These are phyloP conservation scores for Boletus pseudopeckii DNA, from an alignment of 768 basidiomycete species.

Conservation along the genomic window DNA sequence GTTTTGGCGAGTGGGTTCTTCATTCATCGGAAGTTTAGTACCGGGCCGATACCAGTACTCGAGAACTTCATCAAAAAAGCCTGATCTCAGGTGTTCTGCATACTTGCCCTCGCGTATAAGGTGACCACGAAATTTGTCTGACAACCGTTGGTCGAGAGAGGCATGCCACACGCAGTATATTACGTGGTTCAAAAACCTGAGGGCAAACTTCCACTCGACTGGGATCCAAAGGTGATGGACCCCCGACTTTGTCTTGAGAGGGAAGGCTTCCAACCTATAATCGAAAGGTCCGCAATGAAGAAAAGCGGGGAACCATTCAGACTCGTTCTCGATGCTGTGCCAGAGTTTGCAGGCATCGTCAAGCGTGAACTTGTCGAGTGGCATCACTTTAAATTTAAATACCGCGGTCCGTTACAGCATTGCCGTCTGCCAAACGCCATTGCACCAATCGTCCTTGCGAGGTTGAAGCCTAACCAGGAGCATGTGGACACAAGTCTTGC, in stretches of 20 bases:
- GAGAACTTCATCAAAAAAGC: neutral
- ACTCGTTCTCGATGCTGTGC: neutral
- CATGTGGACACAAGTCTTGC: constrained; percentile 1
- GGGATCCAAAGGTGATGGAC: neutral
- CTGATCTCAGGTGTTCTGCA: neutral
- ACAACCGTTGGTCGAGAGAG: neutral
- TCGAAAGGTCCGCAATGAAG: neutral
- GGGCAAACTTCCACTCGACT: neutral
- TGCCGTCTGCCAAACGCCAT: too few species aligned
- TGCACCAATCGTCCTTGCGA: too few species aligned
- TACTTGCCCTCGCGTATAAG: neutral
- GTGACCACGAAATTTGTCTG: neutral
- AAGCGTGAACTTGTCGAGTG: too few species aligned
- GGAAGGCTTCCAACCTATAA: neutral
- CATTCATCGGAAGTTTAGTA: neutral
- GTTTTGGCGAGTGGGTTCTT: neutral
- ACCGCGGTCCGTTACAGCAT: too few species aligned
- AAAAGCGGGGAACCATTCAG: neutral
- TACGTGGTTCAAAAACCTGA: neutral
- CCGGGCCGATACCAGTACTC: neutral
- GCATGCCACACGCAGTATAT: neutral
- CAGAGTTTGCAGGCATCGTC: neutral
- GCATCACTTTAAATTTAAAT: too few species aligned
- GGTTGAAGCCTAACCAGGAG: neutral
- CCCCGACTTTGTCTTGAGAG: too few species aligned